Evolutionary conservation across 352 stramenopile species (phyloP).

Genomic region (Pythium aquatile): DNA sequence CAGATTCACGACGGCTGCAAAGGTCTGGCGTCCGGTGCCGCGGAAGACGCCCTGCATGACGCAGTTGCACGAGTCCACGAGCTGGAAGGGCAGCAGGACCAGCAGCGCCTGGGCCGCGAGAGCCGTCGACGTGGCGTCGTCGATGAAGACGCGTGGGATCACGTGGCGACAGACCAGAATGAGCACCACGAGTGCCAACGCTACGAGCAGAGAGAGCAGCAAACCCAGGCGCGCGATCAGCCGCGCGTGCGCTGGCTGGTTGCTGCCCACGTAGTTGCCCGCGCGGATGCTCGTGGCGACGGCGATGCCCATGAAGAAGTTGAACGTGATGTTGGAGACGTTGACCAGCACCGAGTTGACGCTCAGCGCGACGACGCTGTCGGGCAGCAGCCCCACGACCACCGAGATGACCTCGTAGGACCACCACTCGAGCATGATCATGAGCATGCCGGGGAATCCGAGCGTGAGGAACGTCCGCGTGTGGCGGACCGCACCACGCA

Average conservation of each 20-base stretch:
- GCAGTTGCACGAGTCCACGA: slow-evolving; percentile 69
- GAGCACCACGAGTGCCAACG: slow-evolving; percentile 38
- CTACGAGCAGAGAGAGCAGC: slow-evolving; percentile 43
- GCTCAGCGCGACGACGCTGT: slow-evolving; percentile 66
- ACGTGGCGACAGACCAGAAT: slow-evolving; percentile 45
- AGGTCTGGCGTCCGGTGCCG: slow-evolving; percentile 53
- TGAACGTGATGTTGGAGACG: slow-evolving; percentile 69
- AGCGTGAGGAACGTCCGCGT: slow-evolving; percentile 66
- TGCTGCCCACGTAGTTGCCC: slow-evolving; percentile 78
- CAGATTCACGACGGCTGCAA: slow-evolving; percentile 64
- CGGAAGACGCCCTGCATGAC: slow-evolving; percentile 79
- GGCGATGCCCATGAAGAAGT: slow-evolving; percentile 78
- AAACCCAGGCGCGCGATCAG: slow-evolving; percentile 70
- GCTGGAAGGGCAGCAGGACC: slow-evolving; percentile 68
- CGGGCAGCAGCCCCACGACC: slow-evolving; percentile 58
- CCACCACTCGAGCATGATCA: slow-evolving; percentile 80
- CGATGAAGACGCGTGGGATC: slow-evolving; percentile 70
- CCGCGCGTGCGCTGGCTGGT: slow-evolving; percentile 83
- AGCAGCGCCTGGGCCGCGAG: slow-evolving; percentile 43
- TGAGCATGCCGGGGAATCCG: slow-evolving; percentile 67
- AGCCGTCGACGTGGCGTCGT: slow-evolving; percentile 34
- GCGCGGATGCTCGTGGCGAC: slow-evolving; percentile 84
- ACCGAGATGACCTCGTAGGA: slow-evolving; percentile 80
- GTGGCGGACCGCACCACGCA: slow-evolving; percentile 44
- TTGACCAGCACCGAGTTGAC: slow-evolving; percentile 76